Evolutionary conservation across 192 early-diverging fungal species (phyloP), one percentile per base, ranked within the genome.

Genomic region (Irineochytrium annulatum): DNA sequence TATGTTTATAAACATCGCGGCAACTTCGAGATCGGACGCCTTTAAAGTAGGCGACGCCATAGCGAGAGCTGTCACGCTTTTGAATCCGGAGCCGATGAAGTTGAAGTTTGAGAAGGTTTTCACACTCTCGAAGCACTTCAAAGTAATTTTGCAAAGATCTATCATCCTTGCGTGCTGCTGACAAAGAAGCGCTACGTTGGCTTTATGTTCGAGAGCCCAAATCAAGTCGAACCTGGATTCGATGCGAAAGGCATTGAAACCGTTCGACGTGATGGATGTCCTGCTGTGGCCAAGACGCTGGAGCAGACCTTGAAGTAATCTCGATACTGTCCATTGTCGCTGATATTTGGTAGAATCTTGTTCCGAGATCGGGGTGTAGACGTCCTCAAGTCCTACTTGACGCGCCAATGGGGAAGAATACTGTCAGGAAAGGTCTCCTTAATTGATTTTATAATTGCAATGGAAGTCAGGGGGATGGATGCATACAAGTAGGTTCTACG

Each of bases 221-320:
- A 79, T 2, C 84, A 91, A 52, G 73, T 49, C 1, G 82, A 83
- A 44, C 90, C 91, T 0, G 74, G 74, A 13, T 88, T 96, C 84
- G 95, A 98, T 59, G 91, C 87, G 33, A 98, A 98, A 68, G 95
- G 95, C 1, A 93, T 94, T 55, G 95, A 98, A 70, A 95, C 91
- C 5, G 89, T 98, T 14, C 77, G 93, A 30, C 72, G 95, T 0
- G 93, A 96, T 72, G 90, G 91, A 27, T 91, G 91, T 58, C 72
- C 79, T 4, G 86, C 83, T 0, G 84, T 86, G 14, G 86, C 84
- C 60, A 90, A 89, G 62, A 89, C 86, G 6, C 76, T 94, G 60
- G 88, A 95, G 62, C 72, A 80, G 0, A 72, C 78, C 34, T 72
- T 98, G 19, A 82, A 87, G 82, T 87, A 76, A 59, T 70, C 28